Conservation (phyloP, 2,329 filamentous ascomycete species). For the Ophiostoma perfectum region DNA sequence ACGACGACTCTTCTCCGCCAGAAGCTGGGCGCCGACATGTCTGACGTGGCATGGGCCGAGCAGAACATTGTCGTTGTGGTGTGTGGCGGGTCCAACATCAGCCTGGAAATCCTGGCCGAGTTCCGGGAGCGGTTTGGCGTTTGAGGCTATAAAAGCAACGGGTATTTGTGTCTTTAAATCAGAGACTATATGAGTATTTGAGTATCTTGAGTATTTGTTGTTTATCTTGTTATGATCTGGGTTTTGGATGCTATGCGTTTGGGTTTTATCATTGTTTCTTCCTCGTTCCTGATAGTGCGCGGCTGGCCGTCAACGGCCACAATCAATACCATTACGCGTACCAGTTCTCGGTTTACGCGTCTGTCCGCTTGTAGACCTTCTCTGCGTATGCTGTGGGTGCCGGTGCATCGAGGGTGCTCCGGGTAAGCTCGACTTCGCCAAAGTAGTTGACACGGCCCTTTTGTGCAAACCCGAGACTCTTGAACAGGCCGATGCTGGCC, state of each 20-base stretch:
- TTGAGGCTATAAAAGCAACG: constrained; percentile 10
- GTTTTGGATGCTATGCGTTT: neutral
- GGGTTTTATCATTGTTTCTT: neutral
- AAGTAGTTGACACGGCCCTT: constrained; percentile 54
- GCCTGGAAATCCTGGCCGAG: constrained; percentile 53
- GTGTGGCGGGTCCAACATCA: constrained; percentile 71
- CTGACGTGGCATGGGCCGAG: constrained; percentile 53
- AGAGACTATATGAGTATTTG: too few relatives aligned
- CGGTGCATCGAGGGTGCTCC: constrained; percentile 28
- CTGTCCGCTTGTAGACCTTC: constrained; percentile 16
- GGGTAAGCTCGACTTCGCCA: constrained; percentile 51
- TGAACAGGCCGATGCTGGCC: constrained; percentile 48
- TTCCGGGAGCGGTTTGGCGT: constrained; percentile 49
- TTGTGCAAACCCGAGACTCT: constrained; percentile 47
- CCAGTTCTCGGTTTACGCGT: neutral
- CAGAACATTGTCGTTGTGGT: constrained; percentile 78
- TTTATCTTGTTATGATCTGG: neutral
- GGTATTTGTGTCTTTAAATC: neutral
- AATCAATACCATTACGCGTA: neutral
- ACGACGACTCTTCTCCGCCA: constrained; percentile 43
- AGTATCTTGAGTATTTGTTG: neutral
- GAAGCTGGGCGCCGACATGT: constrained; percentile 49
- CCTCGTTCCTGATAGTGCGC: neutral
- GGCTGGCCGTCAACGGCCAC: neutral
- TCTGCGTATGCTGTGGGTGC: constrained; percentile 23